A percentile compares a stretch with the other conserved stretches of the same genome.
Evolutionary conservation across 2,329 filamentous ascomycete genomes (phyloP).

Genomic region (Colletotrichum costaricense): DNA sequence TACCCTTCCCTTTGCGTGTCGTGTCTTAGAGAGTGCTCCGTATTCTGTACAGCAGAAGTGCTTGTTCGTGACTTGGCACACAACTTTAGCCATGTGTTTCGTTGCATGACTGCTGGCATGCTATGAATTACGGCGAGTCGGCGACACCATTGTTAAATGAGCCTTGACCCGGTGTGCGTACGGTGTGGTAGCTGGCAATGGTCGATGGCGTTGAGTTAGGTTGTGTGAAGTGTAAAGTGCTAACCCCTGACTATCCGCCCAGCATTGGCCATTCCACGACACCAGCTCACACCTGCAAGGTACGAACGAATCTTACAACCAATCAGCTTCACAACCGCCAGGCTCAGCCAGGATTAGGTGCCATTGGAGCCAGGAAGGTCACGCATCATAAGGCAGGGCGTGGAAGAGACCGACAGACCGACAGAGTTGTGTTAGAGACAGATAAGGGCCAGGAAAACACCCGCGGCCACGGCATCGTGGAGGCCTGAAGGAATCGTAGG

Average conservation of each 20-base stretch:
- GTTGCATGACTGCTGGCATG: not conserved
- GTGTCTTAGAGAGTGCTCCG: too few species aligned
- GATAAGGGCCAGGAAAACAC: not conserved
- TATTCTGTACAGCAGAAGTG: not conserved
- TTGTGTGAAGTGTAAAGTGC: not conserved
- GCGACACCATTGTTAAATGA: not conserved
- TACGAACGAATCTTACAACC: not conserved
- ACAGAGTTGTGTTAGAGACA: not conserved
- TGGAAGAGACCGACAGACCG: not conserved
- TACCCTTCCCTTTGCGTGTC: not conserved
- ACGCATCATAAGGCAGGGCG: not conserved
- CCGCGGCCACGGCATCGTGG: too few species aligned
- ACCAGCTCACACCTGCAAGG: constrained; percentile 13
- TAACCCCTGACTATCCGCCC: not conserved
- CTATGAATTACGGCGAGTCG: not conserved
- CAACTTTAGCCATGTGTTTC: not conserved
- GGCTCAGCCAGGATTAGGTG: not conserved
- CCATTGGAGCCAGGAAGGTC: too few species aligned
- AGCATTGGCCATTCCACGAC: constrained; percentile 15
- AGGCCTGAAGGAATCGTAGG: not conserved
- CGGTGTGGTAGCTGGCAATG: not conserved
- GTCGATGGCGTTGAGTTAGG: not conserved
- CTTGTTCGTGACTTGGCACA: not conserved
- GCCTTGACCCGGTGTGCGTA: not conserved
- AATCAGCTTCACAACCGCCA: constrained; percentile 20